Evolutionary conservation across 768 basidiomycete species (phyloP).

Genomic region (Postia placenta): DNA sequence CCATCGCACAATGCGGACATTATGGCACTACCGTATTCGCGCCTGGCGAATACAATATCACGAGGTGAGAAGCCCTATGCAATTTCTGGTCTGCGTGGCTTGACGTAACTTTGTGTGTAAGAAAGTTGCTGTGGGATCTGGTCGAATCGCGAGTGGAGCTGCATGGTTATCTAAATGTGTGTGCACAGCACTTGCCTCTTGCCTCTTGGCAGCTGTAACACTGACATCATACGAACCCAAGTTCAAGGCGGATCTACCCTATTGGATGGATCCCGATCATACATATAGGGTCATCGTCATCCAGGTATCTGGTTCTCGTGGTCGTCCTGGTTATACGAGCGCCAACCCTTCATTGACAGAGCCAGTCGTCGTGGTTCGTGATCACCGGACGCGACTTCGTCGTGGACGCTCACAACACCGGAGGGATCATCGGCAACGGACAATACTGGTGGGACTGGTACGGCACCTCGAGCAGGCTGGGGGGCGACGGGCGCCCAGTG

Average conservation of each 20-base stretch:
- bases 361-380: conserved; percentile 61
- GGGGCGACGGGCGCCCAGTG: conserved; percentile 56
- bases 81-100: no score
- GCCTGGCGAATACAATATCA: conserved; percentile 44
- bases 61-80: conserved; percentile 27
- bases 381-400: conserved; percentile 50
- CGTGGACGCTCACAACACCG: conserved; percentile 48
- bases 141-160: conserved; percentile 37
- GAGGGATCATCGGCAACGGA: conserved; percentile 56
- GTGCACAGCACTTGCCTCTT: not conserved
- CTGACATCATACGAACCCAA: conserved; percentile 13
- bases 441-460: conserved; percentile 58
- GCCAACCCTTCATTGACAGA: conserved; percentile 24
- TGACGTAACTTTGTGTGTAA: conserved; percentile 10
- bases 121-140: conserved; percentile 52
- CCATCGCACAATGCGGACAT: conserved; percentile 44
- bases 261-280: conserved; percentile 47
- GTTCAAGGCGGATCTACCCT: conserved; percentile 50
- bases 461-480: conserved; percentile 36
- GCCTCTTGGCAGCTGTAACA: not conserved
- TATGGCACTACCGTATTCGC: conserved; percentile 40
- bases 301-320: conserved; percentile 32
- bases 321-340: not conserved
- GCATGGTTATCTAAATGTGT: conserved; percentile 35
- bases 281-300: conserved; percentile 58